Conservation (phyloP, 2,329 filamentous ascomycete genomes). For the Alternaria triticimaculans region DNA sequence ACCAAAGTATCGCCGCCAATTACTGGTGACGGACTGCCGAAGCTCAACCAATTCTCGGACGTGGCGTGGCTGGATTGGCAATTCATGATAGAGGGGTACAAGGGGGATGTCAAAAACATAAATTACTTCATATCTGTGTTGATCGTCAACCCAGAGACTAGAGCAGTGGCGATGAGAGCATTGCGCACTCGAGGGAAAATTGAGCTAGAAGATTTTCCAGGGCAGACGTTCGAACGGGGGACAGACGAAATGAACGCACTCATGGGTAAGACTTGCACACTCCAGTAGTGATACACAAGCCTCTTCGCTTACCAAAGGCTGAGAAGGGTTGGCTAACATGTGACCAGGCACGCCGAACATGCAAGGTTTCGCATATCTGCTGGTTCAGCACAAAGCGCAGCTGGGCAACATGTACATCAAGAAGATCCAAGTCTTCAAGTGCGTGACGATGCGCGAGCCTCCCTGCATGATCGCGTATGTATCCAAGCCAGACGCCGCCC, state of each 20-base stretch:
- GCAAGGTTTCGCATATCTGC: conserved; percentile 26
- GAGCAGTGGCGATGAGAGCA: conserved; percentile 13
- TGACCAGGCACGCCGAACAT: conserved; percentile 23
- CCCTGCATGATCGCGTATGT: conserved; percentile 25
- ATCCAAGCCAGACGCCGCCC: conserved; percentile 4
- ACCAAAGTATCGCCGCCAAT: conserved; percentile 13
- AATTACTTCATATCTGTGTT: conserved; percentile 24
- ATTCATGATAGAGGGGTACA: not conserved
- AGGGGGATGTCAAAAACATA: conserved; percentile 2
- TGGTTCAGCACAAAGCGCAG: conserved; percentile 27
- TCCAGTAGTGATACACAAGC: not conserved
- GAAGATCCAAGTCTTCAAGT: conserved; percentile 23
- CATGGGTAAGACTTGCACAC: conserved; percentile 10
- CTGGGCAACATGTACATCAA: conserved; percentile 26
- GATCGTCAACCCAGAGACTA: conserved; percentile 22
- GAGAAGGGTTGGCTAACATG: not conserved
- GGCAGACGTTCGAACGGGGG: conserved; percentile 20
- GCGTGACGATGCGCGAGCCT: conserved; percentile 9
- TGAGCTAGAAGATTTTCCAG: conserved; percentile 19
- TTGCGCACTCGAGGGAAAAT: conserved; percentile 10
- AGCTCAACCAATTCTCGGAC: conserved; percentile 24
- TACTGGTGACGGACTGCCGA: conserved; percentile 12
- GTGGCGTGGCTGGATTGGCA: conserved; percentile 25
- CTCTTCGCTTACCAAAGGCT: not conserved
- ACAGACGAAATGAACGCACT: conserved; percentile 24